These are phyloP conservation scores for Cryptococcus sp. DNA, from an alignment of 1,284 basidiomycete species.

Conservation along the genomic window DNA sequence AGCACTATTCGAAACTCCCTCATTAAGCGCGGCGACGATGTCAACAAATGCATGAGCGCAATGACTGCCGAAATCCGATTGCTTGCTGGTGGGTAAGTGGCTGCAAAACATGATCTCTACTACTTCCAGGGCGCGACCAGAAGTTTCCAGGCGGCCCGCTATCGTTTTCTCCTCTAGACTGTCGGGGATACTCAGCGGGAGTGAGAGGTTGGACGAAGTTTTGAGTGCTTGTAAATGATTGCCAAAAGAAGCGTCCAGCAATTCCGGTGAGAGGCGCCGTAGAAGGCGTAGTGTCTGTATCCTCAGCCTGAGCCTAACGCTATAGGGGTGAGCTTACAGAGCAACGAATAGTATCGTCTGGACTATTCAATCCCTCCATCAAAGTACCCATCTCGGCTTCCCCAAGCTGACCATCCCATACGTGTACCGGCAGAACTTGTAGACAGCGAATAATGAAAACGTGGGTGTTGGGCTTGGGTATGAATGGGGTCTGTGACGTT, in stretches of 20 bases:
- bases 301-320: background rate
- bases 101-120: constrained; percentile 9
- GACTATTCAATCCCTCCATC: constrained; percentile 38
- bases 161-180: constrained; percentile 8
- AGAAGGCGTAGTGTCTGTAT: constrained; percentile 32
- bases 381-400: constrained; percentile 35
- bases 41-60: constrained; percentile 6
- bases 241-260: constrained; percentile 12
- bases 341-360: constrained; percentile 31
- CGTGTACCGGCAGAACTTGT: constrained; percentile 12
- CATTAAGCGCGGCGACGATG: constrained; percentile 8
- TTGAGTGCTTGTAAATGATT: constrained; percentile 11
- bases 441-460: constrained; percentile 36
- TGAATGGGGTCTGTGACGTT: background rate
- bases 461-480: constrained; percentile 29
- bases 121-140: constrained; percentile 28
- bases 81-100: background rate
- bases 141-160: constrained; percentile 19
- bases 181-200: constrained; percentile 10
- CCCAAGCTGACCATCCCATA: constrained; percentile 30
- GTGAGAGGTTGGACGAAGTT: constrained; percentile 16
- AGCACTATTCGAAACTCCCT: background rate
- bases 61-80: background rate
- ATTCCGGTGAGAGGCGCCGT: constrained; percentile 10
- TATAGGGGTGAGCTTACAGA: constrained; percentile 17